Percentiles rank a stretch among this genome's conserved stretches.
phyloP scores from a whole-genome alignment of 2,329 filamentous ascomycete genomes.

The Apiospora phragmitis region DNA sequence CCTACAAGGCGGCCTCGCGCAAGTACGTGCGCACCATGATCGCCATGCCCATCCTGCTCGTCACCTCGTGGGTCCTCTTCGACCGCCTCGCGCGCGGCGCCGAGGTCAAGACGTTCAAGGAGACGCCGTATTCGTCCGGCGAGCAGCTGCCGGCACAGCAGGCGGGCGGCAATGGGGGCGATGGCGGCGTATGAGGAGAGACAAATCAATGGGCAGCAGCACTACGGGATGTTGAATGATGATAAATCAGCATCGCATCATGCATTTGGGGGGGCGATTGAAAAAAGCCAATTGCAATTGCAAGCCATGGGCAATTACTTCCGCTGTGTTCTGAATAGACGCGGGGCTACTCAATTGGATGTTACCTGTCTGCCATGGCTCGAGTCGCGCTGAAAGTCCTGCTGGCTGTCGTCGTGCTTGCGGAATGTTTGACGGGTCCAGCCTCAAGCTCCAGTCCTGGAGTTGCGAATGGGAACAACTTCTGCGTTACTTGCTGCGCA shows the following conservation, averaged over 20 bases:
- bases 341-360: not conserved
- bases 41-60: conserved; percentile 53
- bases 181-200: not conserved
- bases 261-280: not conserved
- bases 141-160: not conserved
- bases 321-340: not conserved
- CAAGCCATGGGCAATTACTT: not conserved
- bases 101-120: conserved; percentile 21
- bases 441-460: too few species aligned
- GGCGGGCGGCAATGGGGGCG: not conserved
- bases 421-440: not conserved
- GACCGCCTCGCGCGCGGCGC: conserved; percentile 34
- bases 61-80: conserved; percentile 56
- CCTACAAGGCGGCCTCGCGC: conserved; percentile 39
- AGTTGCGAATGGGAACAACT: not conserved
- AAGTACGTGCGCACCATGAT: conserved; percentile 50
- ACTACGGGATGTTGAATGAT: not conserved
- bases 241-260: not conserved
- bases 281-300: not conserved
- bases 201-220: too few species aligned
- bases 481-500: not conserved
- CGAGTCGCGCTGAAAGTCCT: not conserved
- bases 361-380: not conserved
- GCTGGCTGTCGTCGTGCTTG: not conserved
- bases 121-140: not conserved